These are phyloP conservation scores for Dothidotthia symphoricarpi DNA, from an alignment of 2,329 filamentous ascomycete genomes.

Conservation along the genomic window DNA sequence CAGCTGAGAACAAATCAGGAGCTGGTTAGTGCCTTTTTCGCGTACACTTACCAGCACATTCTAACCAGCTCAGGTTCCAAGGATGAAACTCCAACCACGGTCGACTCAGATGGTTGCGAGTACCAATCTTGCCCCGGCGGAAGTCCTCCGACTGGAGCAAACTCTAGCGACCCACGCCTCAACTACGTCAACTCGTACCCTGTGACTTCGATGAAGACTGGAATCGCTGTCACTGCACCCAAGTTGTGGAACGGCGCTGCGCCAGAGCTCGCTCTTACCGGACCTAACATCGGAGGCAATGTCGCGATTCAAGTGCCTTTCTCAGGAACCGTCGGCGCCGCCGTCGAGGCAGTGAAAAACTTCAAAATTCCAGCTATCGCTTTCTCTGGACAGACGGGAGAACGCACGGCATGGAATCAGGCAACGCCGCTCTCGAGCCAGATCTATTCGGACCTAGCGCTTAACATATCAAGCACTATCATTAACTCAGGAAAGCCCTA, in stretches of 20 bases:
- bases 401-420: conserved; percentile 55
- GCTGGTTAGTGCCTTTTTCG: conserved; percentile 45
- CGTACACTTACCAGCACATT: too few relatives aligned
- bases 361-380: conserved; percentile 63
- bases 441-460: conserved; percentile 64
- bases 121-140: conserved; percentile 59
- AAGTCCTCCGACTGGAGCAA: conserved; percentile 57
- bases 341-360: conserved; percentile 57
- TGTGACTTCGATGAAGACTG: conserved; percentile 61
- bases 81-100: conserved; percentile 50
- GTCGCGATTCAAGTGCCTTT: conserved; percentile 56
- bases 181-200: conserved; percentile 74
- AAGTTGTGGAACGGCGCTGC: conserved; percentile 52
- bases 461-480: conserved; percentile 57
- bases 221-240: conserved; percentile 57
- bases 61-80: conserved; percentile 49
- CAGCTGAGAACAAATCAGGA: conserved; percentile 66
- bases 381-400: conserved; percentile 59
- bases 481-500: conserved; percentile 60
- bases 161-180: conserved; percentile 57
- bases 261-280: conserved; percentile 64
- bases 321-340: conserved; percentile 68
- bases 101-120: conserved; percentile 56
- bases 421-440: conserved; percentile 52
- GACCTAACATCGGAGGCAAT: conserved; percentile 63